Evolutionary conservation across 306 rosid species (phyloP), one percentile per base, ranked within the genome.

Genomic region (Malus domestica): DNA sequence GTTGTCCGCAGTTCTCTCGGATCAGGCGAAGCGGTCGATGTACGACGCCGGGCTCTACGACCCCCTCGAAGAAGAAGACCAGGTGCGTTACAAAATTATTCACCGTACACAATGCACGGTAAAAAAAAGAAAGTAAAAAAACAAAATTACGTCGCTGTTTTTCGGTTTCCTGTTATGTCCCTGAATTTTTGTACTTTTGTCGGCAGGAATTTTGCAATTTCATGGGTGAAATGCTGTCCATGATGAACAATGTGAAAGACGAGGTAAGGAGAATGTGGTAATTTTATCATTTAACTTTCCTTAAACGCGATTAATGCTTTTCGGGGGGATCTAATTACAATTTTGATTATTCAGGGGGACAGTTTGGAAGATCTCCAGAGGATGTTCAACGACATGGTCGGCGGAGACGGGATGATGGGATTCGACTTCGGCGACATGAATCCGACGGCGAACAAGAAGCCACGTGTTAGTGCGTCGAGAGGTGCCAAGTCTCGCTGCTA

Each of bases 41-140:
- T 96, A 96, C 85, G 99, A 96, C 78, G 98, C 91, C 1, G 99
- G 99, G 6, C 75, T 96, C 3, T 92, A 90, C 84, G 88, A 90
- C 73, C 96, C 96, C 32, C 78, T 86, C 4, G 97, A 96, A 74
- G 99, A 92, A 38, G 93, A 90, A 14, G 93, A 88, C 73, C 76
- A 90, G 82, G 99, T 80, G 94, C 88, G 72, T 23, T 30, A 46
- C 1, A 46, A 46, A 46, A 13, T 4, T 46, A 8, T 15, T 57
- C 78, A 11, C 83, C 81, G 76, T 64, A 33, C 70, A 5, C 68
- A 58, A 58, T 60, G 20, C 75, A 76, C 58, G 87, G 76, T 68
- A 46, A 60, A 46, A 0, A 51, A 54, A 77, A 5, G 23, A 54
- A 54, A 7, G 29, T 27, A 52, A 51, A 51, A 4, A 52, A 52